These are phyloP conservation scores for Blastobotrys parvus DNA, from an alignment of 805 yeast species.

Conservation along the genomic window DNA sequence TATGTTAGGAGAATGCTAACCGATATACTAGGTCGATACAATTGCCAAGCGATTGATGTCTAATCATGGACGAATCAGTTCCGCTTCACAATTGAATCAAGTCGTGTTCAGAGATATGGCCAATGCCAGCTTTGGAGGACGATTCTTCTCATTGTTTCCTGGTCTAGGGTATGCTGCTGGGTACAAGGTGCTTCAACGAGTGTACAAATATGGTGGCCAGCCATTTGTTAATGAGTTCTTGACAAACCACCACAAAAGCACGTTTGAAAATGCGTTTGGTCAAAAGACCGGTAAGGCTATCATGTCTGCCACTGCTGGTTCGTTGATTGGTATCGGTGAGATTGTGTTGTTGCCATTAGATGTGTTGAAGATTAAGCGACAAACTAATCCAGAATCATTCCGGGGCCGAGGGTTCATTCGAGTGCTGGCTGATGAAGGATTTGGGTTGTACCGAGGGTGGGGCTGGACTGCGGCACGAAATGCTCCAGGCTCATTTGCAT, in stretches of 20 bases:
- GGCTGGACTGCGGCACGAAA: conserved; percentile 99
- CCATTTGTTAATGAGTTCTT: conserved; percentile 95
- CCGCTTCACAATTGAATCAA: conserved; percentile 59
- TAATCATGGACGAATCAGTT: conserved; percentile 71
- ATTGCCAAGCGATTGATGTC: conserved; percentile 91
- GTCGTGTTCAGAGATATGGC: conserved; percentile 86
- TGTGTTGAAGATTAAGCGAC: conserved; percentile 95
- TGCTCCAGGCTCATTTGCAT: conserved; percentile 97
- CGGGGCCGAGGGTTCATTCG: conserved; percentile 92
- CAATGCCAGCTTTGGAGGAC: conserved; percentile 53
- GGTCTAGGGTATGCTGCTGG: conserved; percentile 98
- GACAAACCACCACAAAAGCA: conserved; percentile 58
- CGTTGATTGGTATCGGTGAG: conserved; percentile 95
- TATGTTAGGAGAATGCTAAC: background rate
- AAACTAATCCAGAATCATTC: conserved; percentile 99
- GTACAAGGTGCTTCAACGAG: conserved; percentile 92
- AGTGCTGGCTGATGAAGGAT: conserved; percentile 84
- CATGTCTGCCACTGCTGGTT: conserved; percentile 95
- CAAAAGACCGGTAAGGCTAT: conserved; percentile 95
- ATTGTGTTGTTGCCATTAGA: conserved; percentile 91
- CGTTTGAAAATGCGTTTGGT: conserved; percentile 74
- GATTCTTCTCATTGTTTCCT: conserved; percentile 83
- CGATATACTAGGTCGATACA: conserved; percentile 51
- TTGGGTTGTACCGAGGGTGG: conserved; percentile 94
- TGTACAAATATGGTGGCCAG: conserved; percentile 98